phyloP scores from a whole-genome alignment of 495 filamentous ascomycete species.

The Aspergillus nidulans region DNA sequence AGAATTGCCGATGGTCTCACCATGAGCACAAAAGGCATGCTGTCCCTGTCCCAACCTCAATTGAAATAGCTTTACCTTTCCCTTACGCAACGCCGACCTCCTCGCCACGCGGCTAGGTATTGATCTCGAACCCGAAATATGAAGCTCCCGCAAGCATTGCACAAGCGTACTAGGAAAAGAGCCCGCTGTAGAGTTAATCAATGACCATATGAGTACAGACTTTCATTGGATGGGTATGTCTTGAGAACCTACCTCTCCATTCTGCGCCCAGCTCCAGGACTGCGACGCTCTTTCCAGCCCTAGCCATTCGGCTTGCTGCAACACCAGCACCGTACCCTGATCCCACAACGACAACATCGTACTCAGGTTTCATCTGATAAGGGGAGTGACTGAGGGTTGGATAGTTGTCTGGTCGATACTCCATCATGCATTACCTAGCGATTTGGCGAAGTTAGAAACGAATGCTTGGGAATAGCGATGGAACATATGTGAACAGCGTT shows the following conservation, averaged over 20 bases:
- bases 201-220: background rate
- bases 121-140: constrained; percentile 48
- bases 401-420: constrained; percentile 17
- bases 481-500: too few relatives aligned
- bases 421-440: background rate
- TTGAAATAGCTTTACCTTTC: constrained; percentile 60
- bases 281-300: constrained; percentile 56
- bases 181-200: constrained; percentile 34
- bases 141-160: constrained; percentile 46
- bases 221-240: background rate
- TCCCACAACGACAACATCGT: constrained; percentile 63
- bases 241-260: constrained; percentile 45
- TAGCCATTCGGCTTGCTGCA: constrained; percentile 60
- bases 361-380: constrained; percentile 50
- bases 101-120: background rate
- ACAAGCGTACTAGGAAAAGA: constrained; percentile 50
- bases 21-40: constrained; percentile 62
- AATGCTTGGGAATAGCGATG: too few relatives aligned
- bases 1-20: constrained; percentile 29
- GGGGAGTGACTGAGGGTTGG: constrained; percentile 54
- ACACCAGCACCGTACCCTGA: constrained; percentile 67
- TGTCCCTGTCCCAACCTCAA: constrained; percentile 60
- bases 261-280: constrained; percentile 61
- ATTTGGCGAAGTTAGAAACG: too few relatives aligned
- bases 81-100: constrained; percentile 13